Evolutionary conservation across 2,329 filamentous ascomycete genomes (phyloP).

Genomic region (Colletotrichum simmondsii): DNA sequence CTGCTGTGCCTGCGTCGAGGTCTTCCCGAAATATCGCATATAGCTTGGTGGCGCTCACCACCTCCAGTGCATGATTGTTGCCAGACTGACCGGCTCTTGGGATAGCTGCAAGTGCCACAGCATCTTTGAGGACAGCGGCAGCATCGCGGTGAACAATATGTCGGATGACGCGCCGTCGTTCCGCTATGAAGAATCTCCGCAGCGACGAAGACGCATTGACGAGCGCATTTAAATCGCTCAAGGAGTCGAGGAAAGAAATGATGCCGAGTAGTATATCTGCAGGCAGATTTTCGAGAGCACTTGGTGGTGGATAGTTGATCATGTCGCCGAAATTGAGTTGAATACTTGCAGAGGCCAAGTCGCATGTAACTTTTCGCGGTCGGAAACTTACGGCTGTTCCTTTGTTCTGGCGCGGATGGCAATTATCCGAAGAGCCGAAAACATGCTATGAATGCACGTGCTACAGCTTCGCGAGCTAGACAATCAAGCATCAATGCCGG

Average conservation of each 20-base stretch:
- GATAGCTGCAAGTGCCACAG: neutral
- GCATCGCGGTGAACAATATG: neutral
- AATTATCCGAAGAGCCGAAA: neutral
- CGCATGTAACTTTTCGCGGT: neutral
- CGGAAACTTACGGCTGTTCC: neutral
- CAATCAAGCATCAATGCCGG: too few species aligned
- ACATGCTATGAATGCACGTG: neutral
- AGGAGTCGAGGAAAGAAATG: neutral
- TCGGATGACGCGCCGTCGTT: neutral
- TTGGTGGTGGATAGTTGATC: neutral
- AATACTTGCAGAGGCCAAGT: neutral
- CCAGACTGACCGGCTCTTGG: neutral
- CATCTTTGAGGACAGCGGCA: neutral
- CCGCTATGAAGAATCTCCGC: neutral
- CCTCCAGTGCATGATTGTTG: neutral
- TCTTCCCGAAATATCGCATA: neutral
- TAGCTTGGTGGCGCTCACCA: neutral
- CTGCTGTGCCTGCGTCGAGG: neutral
- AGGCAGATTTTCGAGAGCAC: neutral
- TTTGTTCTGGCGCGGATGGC: neutral
- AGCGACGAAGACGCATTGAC: neutral
- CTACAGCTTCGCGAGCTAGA: too few species aligned
- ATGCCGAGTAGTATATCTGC: neutral
- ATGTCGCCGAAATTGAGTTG: neutral
- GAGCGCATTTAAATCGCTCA: neutral